A percentile compares a stretch with the other conserved stretches of the same genome.
Evolutionary conservation across 169 alveolate genomes (phyloP).

Genomic region (Fabrea salina): DNA sequence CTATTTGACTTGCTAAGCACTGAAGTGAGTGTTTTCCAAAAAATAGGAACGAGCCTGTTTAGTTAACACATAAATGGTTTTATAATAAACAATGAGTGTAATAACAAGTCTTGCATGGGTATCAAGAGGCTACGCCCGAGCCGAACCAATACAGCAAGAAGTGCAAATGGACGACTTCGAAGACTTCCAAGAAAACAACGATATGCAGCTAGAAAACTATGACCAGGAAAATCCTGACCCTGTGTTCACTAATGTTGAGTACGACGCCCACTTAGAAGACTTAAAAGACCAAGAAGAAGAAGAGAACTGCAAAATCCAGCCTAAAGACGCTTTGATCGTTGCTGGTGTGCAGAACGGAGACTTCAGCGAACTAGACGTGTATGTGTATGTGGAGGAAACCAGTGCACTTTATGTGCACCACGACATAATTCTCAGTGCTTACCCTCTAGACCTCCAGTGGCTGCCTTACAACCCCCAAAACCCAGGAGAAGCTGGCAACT

Average conservation of each 20-base stretch:
- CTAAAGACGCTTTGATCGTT: constrained; percentile 75
- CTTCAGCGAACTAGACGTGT: constrained; percentile 77
- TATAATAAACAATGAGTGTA: constrained; percentile 37
- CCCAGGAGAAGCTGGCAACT: constrained; percentile 54
- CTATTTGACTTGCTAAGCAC: too few relatives aligned
- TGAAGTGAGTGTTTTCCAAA: too few relatives aligned
- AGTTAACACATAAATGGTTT: too few relatives aligned
- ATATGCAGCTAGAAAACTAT: constrained; percentile 54
- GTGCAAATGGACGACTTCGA: constrained; percentile 49
- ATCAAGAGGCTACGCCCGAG: constrained; percentile 73
- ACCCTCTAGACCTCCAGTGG: constrained; percentile 85
- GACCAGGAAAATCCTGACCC: constrained; percentile 63
- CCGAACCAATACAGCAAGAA: constrained; percentile 66
- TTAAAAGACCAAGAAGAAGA: constrained; percentile 61
- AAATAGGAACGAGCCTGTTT: too few relatives aligned
- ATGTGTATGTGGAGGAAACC: constrained; percentile 79
- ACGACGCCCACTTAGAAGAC: constrained; percentile 33
- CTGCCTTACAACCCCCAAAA: constrained; percentile 47
- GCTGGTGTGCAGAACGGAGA: constrained; percentile 77
- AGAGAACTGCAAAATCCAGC: constrained; percentile 77
- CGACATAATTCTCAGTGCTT: constrained; percentile 75
- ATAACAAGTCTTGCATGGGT: constrained; percentile 81
- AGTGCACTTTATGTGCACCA: constrained; percentile 82
- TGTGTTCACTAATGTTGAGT: constrained; percentile 43
- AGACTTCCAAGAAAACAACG: constrained; percentile 48